A percentile compares a stretch with the other conserved stretches of the same genome.
Conservation (phyloP, 2,329 filamentous ascomycete genomes). For the Aspergillus brasiliensis region DNA sequence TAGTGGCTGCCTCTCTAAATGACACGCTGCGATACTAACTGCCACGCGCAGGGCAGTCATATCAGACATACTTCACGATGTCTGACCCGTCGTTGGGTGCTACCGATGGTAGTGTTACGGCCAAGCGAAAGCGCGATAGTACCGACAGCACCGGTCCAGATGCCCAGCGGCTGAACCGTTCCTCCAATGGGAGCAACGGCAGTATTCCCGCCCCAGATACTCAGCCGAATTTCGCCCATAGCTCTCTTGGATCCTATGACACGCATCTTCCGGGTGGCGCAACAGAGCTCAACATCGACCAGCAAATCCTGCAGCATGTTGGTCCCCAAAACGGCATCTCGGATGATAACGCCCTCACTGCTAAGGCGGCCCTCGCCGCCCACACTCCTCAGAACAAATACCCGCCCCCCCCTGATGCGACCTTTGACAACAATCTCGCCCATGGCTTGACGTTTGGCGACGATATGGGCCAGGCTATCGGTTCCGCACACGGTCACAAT, state of each 20-base stretch:
- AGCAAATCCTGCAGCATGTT: slow-evolving; percentile 52
- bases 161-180: slow-evolving; percentile 43
- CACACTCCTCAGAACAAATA: slow-evolving; percentile 49
- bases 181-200: slow-evolving; percentile 44
- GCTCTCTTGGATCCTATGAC: slow-evolving; percentile 39
- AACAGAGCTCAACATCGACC: slow-evolving; percentile 47
- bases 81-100: slow-evolving; percentile 42
- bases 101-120: slow-evolving; percentile 34
- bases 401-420: slow-evolving; percentile 44
- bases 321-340: slow-evolving; percentile 57
- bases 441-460: slow-evolving; percentile 42
- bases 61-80: slow-evolving; percentile 27
- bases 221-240: slow-evolving; percentile 39
- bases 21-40: neutral
- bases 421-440: slow-evolving; percentile 42
- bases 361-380: slow-evolving; percentile 50
- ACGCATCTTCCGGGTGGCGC: slow-evolving; percentile 38
- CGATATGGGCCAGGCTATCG: slow-evolving; percentile 45
- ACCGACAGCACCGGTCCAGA: slow-evolving; percentile 44
- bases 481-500: slow-evolving; percentile 41
- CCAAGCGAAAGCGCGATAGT: slow-evolving; percentile 47
- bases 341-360: slow-evolving; percentile 50
- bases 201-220: slow-evolving; percentile 38
- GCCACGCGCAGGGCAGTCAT: neutral
- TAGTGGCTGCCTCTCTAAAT: neutral